Conservation (phyloP, 148 eudicot genomes). For the Fagopyrum esculentum region DNA sequence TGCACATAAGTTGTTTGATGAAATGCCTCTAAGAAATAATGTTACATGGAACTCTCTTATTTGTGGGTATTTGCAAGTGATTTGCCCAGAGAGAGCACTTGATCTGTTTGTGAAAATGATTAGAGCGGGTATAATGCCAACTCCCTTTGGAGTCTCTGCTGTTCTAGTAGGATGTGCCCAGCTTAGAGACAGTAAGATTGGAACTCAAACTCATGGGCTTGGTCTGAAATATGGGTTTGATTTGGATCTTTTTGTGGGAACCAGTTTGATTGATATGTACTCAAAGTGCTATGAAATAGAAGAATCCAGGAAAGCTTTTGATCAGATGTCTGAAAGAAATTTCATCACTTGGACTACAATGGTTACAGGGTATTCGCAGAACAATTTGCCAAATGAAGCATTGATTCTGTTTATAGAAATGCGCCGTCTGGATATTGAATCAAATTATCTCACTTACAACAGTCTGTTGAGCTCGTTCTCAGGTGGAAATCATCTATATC, state of each 20-base stretch:
- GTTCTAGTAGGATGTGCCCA: slow-evolving; percentile 38
- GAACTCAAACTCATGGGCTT: slow-evolving; percentile 44
- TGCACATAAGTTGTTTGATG: slow-evolving; percentile 45
- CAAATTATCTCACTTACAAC: slow-evolving; percentile 37
- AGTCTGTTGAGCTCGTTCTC: slow-evolving; percentile 45
- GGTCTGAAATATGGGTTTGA: slow-evolving; percentile 33
- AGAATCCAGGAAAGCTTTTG: slow-evolving; percentile 36
- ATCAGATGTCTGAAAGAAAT: slow-evolving; percentile 37
- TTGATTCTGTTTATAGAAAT: slow-evolving; percentile 42
- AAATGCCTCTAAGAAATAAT: slow-evolving; percentile 43
- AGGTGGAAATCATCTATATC: slow-evolving; percentile 31
- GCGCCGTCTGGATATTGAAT: slow-evolving; percentile 26
- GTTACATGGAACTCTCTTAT: slow-evolving; percentile 58
- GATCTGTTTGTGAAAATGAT: slow-evolving; percentile 38
- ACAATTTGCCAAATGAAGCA: slow-evolving; percentile 32
- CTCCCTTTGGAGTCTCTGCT: slow-evolving; percentile 30
- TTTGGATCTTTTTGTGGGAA: slow-evolving; percentile 41
- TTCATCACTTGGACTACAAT: slow-evolving; percentile 45
- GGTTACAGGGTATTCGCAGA: slow-evolving; percentile 38
- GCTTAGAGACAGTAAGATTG: slow-evolving; percentile 25
- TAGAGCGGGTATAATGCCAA: slow-evolving; percentile 18
- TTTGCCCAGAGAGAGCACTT: slow-evolving; percentile 21
- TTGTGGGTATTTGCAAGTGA: slow-evolving; percentile 33
- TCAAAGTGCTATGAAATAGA: slow-evolving; percentile 35
- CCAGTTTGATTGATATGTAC: slow-evolving; percentile 48